Evolutionary conservation across 768 basidiomycete genomes (phyloP), one percentile per base, ranked within the genome.

Genomic region (Rhizopogon vinicolor): DNA sequence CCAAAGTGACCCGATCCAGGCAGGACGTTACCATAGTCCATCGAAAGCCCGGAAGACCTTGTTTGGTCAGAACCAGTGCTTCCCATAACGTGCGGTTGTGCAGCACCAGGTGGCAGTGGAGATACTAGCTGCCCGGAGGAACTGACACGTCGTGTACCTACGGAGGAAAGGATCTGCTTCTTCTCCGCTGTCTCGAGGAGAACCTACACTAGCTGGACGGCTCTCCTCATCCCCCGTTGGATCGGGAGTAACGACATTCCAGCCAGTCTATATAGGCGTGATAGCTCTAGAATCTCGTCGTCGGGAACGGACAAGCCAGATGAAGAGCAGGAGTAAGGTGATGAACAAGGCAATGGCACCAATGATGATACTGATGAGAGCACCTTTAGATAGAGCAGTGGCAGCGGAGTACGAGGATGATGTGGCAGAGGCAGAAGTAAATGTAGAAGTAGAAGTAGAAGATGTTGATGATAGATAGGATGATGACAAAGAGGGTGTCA

Each of bases 101-200:
- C 68, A 1, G 70, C 67, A 43, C 67, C 69, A 9, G 60, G 66
- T 5, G 70, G 68, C 53, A 22, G 22, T 22, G 22, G 22, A 22
- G 22, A 22, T 22, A 22, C 22, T 22, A 22, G 22, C 22, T 22
- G 22, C 22, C 22, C 22, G 22, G 22, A 22, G 22, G 22, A 22
- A 22, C 22, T 22, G 22, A 22, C 22, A 22, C 22, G 22, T 22
- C 22, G 2, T 22, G 22, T 22, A 22, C 22, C 22, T 1, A 22
- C 2, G 22, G 22, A 2, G 22, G 22, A 22, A 22, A 22, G 22
- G 22, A 22, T 22, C 22, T 22, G 22, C 73, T 65, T 88, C 87
- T 63, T 87, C 86, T 6, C 87, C 87, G 49, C 85, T 88, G 31
- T 78, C 77, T 9, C 86, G 76, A 1, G 87, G 85, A 25, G 83